Base-by-base conservation (phyloP, 2,329 filamentous ascomycete genomes). In the Samsoniella hepiali region DNA sequence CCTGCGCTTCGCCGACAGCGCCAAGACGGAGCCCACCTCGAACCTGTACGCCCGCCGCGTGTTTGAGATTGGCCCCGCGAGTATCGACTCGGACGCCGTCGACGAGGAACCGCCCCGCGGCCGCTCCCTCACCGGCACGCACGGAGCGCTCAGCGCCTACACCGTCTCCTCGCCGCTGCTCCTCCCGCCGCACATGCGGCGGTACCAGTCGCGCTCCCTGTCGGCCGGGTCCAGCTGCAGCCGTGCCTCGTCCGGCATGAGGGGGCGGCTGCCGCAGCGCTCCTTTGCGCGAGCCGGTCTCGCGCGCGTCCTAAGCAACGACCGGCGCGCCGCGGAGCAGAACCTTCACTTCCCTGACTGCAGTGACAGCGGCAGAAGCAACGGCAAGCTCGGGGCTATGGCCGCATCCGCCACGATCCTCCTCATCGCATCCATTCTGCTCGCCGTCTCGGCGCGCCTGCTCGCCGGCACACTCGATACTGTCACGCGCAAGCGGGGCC, bases 391-490 rank as follows among this genome's bases (percentile, higher is more conserved):
- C 66, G 42, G 64, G 51, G 40, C 49, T n/a, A 13, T 54, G 22
- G n/a, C 53, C 0, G 66, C 68, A 76, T 38, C 85, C 5, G 69
- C 86, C 0, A 63, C 82, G 7, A 73, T 86, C 1, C 75, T 88
- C 2, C 73, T 87, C 22, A 68, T 80, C 7, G 80, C 82, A 0
- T 87, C 85, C 9, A 78, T 75, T 1, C 74, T 87, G 36, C 84
- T 88, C 62, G 85, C 84, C 2, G 70, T 86, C 47, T 87, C 83
- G 65, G 84, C 85, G 61, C 84, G 88, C 67, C 86, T 86, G 64
- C 81, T 88, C 68, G 84, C 87, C 49, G 80, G 78, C 63, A 82
- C 81, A 53, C 87, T 88, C 65, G 79, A 84, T 68, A 80, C 80
- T 36, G 78, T 88, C 0, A 82, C 85, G 0, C 72, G 72, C n/a